A percentile compares a stretch with the other conserved stretches of the same genome.
These are phyloP conservation scores for Diaporthe ilicicola DNA, from an alignment of 2,329 filamentous ascomycete species.

Conservation along the genomic window DNA sequence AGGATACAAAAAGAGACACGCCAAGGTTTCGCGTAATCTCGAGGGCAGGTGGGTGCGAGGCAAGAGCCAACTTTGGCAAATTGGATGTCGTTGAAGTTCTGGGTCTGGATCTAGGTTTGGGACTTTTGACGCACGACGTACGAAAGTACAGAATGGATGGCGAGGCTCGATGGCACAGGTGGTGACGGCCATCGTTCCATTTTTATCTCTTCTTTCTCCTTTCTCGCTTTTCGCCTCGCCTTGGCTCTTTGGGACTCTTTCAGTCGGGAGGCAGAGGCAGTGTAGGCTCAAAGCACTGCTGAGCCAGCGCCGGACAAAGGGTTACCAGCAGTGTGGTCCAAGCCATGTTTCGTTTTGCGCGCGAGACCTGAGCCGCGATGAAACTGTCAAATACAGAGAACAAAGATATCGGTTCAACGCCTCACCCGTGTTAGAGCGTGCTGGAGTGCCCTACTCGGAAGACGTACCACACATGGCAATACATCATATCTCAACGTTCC, in stretches of 20 bases:
- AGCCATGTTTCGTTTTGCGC: constrained; percentile 23
- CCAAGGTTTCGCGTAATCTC: background rate
- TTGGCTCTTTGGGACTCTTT: constrained; percentile 7
- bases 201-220: constrained; percentile 23
- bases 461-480: constrained; percentile 15
- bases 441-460: background rate
- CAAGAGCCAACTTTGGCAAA: background rate
- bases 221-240: background rate
- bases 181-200: constrained; percentile 13
- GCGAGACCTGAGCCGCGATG: constrained; percentile 13
- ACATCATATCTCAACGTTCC: constrained; percentile 26
- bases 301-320: constrained; percentile 17
- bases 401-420: constrained; percentile 20
- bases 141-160: constrained; percentile 11
- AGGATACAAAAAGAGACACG: background rate
- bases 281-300: constrained; percentile 14
- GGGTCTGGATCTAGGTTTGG: background rate
- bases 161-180: background rate
- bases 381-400: constrained; percentile 17
- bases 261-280: constrained; percentile 1
- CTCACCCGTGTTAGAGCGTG: background rate
- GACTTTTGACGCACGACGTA: background rate
- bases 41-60: background rate
- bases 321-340: constrained; percentile 16
- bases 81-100: background rate